phyloP scores from a whole-genome alignment of 371 early-diverging fungal species.

The Aphelidium insulamus region DNA sequence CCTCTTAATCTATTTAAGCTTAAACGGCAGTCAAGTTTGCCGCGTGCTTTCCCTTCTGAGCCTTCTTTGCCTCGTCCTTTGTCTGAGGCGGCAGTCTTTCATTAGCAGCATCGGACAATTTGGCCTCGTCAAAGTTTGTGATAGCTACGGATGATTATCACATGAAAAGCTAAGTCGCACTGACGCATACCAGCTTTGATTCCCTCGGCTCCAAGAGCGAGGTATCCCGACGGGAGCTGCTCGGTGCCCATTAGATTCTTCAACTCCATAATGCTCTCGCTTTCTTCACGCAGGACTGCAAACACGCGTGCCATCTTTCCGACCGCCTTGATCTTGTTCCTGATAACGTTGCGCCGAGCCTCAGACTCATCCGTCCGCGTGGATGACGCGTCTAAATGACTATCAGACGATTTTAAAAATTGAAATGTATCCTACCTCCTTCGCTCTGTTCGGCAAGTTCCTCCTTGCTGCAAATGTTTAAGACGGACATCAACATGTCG shows the following conservation, averaged over 20 bases:
- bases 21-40: no score
- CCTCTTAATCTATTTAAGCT: no score
- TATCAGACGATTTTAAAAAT: no score
- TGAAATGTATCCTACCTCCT: no score
- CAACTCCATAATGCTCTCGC: conserved; percentile 74
- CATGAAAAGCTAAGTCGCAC: not conserved
- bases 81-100: conserved; percentile 62
- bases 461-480: conserved; percentile 71
- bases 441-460: conserved; percentile 30
- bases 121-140: conserved; percentile 75
- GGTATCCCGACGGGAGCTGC: conserved; percentile 53
- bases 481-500: conserved; percentile 78
- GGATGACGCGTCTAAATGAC: no score
- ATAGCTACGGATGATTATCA: conserved; percentile 23
- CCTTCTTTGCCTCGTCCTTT: not conserved
- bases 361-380: conserved; percentile 22
- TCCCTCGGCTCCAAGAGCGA: conserved; percentile 76
- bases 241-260: conserved; percentile 65
- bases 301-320: conserved; percentile 75
- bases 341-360: conserved; percentile 44
- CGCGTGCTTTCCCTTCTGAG: no score
- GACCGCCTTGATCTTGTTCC: conserved; percentile 75
- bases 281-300: conserved; percentile 65
- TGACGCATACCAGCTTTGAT: conserved; percentile 38
- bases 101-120: conserved; percentile 62